Conservation (phyloP, 148 eudicot species). For the Talinum fruticosum region DNA sequence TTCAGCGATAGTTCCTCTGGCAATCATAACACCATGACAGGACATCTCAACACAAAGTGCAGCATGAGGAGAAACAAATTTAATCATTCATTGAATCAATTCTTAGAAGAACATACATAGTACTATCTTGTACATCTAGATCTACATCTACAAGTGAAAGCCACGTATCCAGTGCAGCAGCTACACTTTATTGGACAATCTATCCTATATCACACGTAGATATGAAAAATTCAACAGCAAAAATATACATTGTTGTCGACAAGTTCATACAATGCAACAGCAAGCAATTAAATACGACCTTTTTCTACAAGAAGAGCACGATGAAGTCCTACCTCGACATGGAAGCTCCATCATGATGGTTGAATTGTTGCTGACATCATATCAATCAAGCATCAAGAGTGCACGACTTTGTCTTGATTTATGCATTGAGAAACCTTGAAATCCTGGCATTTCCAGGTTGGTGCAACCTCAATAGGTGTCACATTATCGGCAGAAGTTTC, state of each 20-base stretch:
- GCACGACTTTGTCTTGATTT: constrained; percentile 72
- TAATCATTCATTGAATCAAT: constrained; percentile 31
- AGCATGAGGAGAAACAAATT: constrained; percentile 9
- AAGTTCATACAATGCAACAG: constrained; percentile 34
- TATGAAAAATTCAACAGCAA: constrained; percentile 29
- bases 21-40: neutral
- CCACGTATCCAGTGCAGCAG: constrained; percentile 25
- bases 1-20: neutral
- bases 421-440: constrained; percentile 64
- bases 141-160: constrained; percentile 27
- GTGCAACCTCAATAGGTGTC: constrained; percentile 41
- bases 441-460: constrained; percentile 77
- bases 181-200: constrained; percentile 27
- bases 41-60: neutral
- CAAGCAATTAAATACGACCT: constrained; percentile 28
- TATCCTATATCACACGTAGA: constrained; percentile 26
- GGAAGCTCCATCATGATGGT: constrained; percentile 14
- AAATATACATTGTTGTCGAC: constrained; percentile 38
- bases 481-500: constrained; percentile 36
- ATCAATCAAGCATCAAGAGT: constrained; percentile 40
- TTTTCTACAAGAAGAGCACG: constrained; percentile 37
- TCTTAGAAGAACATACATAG: constrained; percentile 28
- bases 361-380: constrained; percentile 22
- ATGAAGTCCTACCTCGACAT: constrained; percentile 44
- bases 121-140: constrained; percentile 31